These are phyloP conservation scores for Starmera quercuum DNA, from an alignment of 805 yeast genomes.

Conservation along the genomic window DNA sequence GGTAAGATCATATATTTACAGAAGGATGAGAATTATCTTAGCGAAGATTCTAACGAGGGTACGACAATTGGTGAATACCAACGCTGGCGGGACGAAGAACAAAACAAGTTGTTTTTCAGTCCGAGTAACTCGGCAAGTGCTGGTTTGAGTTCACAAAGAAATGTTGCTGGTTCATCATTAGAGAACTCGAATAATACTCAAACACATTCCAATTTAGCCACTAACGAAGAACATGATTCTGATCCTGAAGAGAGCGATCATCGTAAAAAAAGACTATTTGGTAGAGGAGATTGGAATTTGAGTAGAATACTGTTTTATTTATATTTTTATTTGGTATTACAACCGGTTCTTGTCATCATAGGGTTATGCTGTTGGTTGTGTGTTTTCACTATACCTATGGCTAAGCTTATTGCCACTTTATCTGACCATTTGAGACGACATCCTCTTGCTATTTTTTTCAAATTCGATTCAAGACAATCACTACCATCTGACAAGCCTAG, in stretches of 20 bases:
- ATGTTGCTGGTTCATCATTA: slow-evolving; percentile 7
- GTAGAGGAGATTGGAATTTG: slow-evolving; percentile 85
- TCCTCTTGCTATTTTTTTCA: slow-evolving; percentile 82
- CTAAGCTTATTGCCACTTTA: slow-evolving; percentile 63
- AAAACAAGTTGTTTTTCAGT: slow-evolving; percentile 69
- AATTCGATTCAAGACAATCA: slow-evolving; percentile 34
- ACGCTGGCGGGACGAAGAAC: slow-evolving; percentile 75
- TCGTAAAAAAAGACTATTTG: slow-evolving; percentile 57
- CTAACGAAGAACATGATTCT: neutral
- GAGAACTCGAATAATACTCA: no score
- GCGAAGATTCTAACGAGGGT: slow-evolving; percentile 88
- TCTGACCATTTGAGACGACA: slow-evolving; percentile 78
- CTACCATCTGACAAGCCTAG: slow-evolving; percentile 15
- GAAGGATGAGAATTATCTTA: slow-evolving; percentile 71
- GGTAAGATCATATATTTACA: slow-evolving; percentile 79
- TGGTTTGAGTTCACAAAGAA: neutral
- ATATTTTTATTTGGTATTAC: slow-evolving; percentile 59
- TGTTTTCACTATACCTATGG: slow-evolving; percentile 91
- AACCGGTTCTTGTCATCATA: slow-evolving; percentile 55
- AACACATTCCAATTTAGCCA: neutral
- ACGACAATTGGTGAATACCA: slow-evolving; percentile 77
- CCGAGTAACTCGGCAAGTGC: slow-evolving; percentile 15
- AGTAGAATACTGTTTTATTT: slow-evolving; percentile 75
- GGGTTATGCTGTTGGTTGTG: slow-evolving; percentile 67
- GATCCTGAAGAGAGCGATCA: slow-evolving; percentile 13